Evolutionary conservation across 1,139 yeast species (phyloP).

Genomic region (Taiozyma sp.): DNA sequence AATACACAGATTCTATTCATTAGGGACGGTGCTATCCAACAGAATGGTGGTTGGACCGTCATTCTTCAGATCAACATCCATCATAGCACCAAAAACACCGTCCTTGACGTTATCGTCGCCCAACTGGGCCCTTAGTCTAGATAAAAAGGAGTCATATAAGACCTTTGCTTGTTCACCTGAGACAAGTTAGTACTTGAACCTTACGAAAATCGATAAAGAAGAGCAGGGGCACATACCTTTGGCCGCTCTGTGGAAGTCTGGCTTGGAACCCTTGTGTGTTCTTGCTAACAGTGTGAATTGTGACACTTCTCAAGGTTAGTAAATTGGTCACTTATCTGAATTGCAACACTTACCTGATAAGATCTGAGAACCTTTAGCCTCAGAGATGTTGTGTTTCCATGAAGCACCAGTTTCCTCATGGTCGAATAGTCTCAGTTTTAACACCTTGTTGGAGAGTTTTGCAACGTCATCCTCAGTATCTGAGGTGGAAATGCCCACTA

Average conservation of each 20-base stretch:
- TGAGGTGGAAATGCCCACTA: conserved; percentile 78
- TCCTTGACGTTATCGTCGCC: conserved; percentile 69
- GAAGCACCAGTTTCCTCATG: conserved; percentile 46
- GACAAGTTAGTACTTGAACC: neutral
- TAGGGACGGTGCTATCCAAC: conserved; percentile 29
- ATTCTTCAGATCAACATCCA: conserved; percentile 83
- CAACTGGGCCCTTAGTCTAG: conserved; percentile 42
- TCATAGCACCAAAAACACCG: conserved; percentile 95
- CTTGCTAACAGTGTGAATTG: conserved; percentile 88
- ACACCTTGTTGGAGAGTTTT: conserved; percentile 62
- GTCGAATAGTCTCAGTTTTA: conserved; percentile 68
- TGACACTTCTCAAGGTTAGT: conserved; percentile 44
- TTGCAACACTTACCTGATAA: conserved; percentile 34
- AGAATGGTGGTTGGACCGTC: conserved; percentile 48
- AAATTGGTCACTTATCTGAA: conserved; percentile 1
- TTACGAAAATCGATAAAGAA: neutral
- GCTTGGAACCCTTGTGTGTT: conserved; percentile 85
- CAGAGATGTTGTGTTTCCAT: conserved; percentile 55
- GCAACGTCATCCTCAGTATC: conserved; percentile 74
- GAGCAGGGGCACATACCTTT: conserved; percentile 38
- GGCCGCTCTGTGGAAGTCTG: conserved; percentile 89
- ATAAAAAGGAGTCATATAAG: conserved; percentile 61
- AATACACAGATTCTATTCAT: neutral
- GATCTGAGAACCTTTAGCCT: conserved; percentile 49
- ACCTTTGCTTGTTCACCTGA: conserved; percentile 57